Conservation (phyloP, 176 grass and related monocot genomes). For the Calamus simplicifolius region DNA sequence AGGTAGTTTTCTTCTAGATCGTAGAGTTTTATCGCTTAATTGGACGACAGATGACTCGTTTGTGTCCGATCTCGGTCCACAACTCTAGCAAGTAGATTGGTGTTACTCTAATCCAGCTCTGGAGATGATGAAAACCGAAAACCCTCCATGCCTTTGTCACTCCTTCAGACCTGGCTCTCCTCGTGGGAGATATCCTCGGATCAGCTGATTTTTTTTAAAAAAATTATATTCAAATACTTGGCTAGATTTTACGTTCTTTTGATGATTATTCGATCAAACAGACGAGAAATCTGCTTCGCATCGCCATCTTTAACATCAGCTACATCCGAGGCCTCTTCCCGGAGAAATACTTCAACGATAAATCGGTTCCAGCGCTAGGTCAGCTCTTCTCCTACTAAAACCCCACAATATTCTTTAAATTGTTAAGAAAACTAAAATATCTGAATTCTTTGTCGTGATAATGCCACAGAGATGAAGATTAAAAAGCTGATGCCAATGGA, state of each 20-base stretch:
- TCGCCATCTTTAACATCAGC: conserved; percentile 98
- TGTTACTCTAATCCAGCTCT: too few species aligned
- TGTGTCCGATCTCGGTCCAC: neutral
- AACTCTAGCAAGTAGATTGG: too few species aligned
- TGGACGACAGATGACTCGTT: neutral
- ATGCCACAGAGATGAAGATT: conserved; percentile 91
- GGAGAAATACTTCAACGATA: conserved; percentile 98
- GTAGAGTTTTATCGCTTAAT: neutral
- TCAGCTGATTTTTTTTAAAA: neutral
- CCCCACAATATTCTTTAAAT: neutral
- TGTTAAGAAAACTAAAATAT: neutral
- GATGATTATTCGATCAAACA: conserved; percentile 23
- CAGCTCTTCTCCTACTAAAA: conserved; percentile 8
- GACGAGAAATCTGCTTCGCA: conserved; percentile 96
- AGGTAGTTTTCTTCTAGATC: neutral
- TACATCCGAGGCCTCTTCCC: conserved; percentile 95
- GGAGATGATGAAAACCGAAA: too few species aligned
- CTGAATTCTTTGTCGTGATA: conserved; percentile 1
- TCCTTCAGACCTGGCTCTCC: too few species aligned
- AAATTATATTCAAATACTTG: too few species aligned
- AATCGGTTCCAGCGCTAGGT: conserved; percentile 97
- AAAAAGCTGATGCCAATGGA: conserved; percentile 99
- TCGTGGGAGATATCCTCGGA: too few species aligned
- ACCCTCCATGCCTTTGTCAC: too few species aligned
- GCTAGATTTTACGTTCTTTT: too few species aligned